phyloP scores from a whole-genome alignment of 495 filamentous ascomycete species.

The Daldinia childiae region DNA sequence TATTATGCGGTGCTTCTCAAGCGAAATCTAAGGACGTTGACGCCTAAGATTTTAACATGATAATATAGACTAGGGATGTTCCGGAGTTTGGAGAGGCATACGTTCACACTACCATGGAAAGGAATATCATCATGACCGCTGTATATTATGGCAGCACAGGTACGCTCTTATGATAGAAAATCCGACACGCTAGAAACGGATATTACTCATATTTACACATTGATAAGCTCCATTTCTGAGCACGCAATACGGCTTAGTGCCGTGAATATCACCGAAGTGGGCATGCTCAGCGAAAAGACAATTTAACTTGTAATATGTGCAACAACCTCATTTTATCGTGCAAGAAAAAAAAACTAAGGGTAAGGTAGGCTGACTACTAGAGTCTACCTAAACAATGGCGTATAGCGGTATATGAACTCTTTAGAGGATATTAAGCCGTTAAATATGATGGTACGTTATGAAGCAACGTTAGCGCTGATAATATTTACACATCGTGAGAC shows the following conservation, averaged over 20 bases:
- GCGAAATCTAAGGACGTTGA: constrained; percentile 37
- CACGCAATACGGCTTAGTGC: constrained; percentile 5
- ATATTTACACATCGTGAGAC: not conserved
- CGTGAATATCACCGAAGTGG: not conserved
- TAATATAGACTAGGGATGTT: constrained; percentile 22
- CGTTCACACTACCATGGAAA: constrained; percentile 21
- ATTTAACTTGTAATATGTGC: constrained; percentile 1
- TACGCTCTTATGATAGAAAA: constrained; percentile 17
- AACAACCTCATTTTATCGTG: not conserved
- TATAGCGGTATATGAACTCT: constrained; percentile 1
- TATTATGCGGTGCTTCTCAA: constrained; percentile 58
- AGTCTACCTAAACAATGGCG: not conserved
- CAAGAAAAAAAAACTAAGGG: not conserved
- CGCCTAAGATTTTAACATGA: constrained; percentile 13
- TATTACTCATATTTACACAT: constrained; percentile 13
- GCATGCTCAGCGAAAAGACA: not conserved
- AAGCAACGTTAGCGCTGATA: not conserved
- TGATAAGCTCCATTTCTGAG: constrained; percentile 1
- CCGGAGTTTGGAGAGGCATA: constrained; percentile 37
- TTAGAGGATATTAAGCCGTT: not conserved
- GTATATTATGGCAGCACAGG: constrained; percentile 13
- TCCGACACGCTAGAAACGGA: not conserved
- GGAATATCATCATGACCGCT: constrained; percentile 10
- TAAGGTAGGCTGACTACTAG: no score
- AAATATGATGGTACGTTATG: not conserved